Evolutionary conservation across 2,329 filamentous ascomycete genomes (phyloP).

Genomic region (Lasiodiplodia citricola): DNA sequence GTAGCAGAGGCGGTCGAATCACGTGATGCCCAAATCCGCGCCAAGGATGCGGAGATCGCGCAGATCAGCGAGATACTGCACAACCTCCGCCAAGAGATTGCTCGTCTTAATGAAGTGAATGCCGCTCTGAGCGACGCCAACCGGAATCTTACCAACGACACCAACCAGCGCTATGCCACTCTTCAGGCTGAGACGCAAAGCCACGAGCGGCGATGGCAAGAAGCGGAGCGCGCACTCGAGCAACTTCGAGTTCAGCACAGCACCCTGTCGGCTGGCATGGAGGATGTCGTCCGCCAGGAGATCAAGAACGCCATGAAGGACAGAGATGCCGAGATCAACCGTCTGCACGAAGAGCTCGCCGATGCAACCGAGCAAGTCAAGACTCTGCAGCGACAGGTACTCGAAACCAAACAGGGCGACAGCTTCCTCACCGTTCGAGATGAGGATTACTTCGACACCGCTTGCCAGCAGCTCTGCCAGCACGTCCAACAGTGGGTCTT

Average conservation of each 20-base stretch:
- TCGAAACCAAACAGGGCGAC: constrained; percentile 63
- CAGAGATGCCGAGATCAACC: constrained; percentile 83
- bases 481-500: constrained; percentile 98
- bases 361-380: constrained; percentile 68
- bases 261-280: constrained; percentile 66
- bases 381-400: constrained; percentile 64
- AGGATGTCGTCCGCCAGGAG: constrained; percentile 65
- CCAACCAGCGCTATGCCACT: constrained; percentile 71
- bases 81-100: constrained; percentile 81
- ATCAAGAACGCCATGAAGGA: constrained; percentile 71
- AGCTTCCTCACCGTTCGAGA: constrained; percentile 81
- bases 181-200: constrained; percentile 69
- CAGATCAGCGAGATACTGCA: constrained; percentile 78
- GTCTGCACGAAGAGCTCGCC: constrained; percentile 78
- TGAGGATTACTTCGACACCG: constrained; percentile 93
- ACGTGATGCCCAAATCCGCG: constrained; percentile 72
- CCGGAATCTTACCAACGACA: constrained; percentile 74
- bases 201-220: constrained; percentile 60
- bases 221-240: constrained; percentile 71
- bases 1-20: constrained; percentile 62
- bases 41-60: constrained; percentile 87
- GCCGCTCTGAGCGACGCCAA: constrained; percentile 79
- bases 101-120: constrained; percentile 81
- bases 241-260: constrained; percentile 68
- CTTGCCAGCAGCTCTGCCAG: constrained; percentile 92